A percentile compares a stretch with the other conserved stretches of the same genome.
Conservation (phyloP, 441 rosid species). For the Adansonia grandidieri region DNA sequence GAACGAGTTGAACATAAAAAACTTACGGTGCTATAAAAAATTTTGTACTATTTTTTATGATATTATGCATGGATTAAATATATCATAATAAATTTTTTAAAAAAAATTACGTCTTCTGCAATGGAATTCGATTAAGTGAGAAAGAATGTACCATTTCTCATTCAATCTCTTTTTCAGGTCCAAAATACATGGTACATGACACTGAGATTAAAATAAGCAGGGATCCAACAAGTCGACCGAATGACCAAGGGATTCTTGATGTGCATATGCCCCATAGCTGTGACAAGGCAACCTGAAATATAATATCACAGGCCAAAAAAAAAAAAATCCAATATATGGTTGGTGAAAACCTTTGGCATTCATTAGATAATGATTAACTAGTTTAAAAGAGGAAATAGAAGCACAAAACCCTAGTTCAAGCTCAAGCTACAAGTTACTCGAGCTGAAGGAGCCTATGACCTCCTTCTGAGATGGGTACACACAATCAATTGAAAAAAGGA, state of each 20-base stretch:
- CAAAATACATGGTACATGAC: slow-evolving; percentile 59
- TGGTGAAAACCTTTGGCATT: not conserved
- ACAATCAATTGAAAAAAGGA: not conserved
- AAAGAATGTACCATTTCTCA: slow-evolving; percentile 29
- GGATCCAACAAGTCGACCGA: slow-evolving; percentile 70
- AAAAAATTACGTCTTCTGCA: no score
- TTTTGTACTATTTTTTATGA: no score
- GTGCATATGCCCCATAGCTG: slow-evolving; percentile 59
- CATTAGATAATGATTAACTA: not conserved
- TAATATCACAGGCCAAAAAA: not conserved
- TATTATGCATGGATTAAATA: no score
- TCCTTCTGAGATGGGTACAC: not conserved
- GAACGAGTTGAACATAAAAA: not conserved
- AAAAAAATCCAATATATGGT: not conserved
- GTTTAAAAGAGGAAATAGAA: not conserved
- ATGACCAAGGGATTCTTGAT: slow-evolving; percentile 47
- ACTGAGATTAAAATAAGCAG: slow-evolving; percentile 68
- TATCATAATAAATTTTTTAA: no score
- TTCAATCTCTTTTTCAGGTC: slow-evolving; percentile 73
- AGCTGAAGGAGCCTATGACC: not conserved
- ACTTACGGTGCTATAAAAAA: no score
- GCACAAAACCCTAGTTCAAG: not conserved
- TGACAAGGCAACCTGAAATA: slow-evolving; percentile 61
- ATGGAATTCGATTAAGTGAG: not conserved
- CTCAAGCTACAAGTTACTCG: not conserved